These are phyloP conservation scores for Leishmania gerbilli DNA, from an alignment of 208 protist species.

Conservation along the genomic window DNA sequence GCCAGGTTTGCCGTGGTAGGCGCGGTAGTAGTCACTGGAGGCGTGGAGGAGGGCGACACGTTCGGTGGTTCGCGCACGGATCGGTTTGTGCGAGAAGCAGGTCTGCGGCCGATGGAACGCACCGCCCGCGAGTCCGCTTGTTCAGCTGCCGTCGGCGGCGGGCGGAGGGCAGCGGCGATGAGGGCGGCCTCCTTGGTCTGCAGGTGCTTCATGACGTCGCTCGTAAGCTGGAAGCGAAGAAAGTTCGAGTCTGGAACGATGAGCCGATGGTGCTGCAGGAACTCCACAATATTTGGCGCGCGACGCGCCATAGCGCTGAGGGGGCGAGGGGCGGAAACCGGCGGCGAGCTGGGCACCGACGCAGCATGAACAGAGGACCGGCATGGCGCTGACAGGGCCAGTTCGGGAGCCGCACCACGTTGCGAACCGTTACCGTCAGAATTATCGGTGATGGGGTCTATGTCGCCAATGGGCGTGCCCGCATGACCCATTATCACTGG, in stretches of 20 bases:
- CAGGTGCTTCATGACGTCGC: slow-evolving; percentile 37
- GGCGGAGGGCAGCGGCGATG: slow-evolving; percentile 17
- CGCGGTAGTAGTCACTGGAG: neutral
- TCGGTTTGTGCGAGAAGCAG: slow-evolving; percentile 3
- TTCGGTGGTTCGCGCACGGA: neutral
- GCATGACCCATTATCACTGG: too few species aligned
- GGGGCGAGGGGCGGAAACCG: neutral
- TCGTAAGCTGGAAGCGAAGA: slow-evolving; percentile 52
- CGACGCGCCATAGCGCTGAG: slow-evolving; percentile 26
- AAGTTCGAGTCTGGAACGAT: slow-evolving; percentile 62
- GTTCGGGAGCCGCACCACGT: neutral
- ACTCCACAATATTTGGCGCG: slow-evolving; percentile 31
- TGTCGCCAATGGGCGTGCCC: neutral
- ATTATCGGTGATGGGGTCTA: neutral
- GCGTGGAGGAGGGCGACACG: neutral
- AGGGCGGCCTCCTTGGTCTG: slow-evolving; percentile 17
- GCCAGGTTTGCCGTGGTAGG: neutral
- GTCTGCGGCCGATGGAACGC: slow-evolving; percentile 5
- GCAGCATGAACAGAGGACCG: neutral
- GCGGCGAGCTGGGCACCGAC: neutral
- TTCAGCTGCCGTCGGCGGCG: slow-evolving; percentile 1
- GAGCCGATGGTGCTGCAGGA: slow-evolving; percentile 52
- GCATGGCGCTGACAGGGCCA: neutral
- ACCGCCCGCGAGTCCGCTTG: neutral
- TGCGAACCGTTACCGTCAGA: neutral